Conservation (phyloP, 2,329 filamentous ascomycete species). For the Sporothrix globosa region DNA sequence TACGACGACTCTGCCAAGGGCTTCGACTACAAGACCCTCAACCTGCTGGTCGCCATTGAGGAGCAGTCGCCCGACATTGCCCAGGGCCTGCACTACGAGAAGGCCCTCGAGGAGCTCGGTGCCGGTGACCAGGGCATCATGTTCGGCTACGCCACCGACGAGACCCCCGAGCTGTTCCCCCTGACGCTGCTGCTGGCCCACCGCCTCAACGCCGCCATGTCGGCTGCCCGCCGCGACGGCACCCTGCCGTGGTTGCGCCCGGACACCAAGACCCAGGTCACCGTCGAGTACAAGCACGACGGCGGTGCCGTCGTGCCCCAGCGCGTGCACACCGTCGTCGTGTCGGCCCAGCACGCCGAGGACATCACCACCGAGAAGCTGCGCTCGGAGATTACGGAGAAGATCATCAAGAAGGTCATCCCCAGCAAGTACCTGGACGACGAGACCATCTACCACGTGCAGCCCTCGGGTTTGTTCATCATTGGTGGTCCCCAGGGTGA, state of each 20-base stretch:
- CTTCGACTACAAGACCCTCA: conserved; percentile 99
- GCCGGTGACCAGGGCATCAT: conserved; percentile 99
- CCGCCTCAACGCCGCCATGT: conserved; percentile 97
- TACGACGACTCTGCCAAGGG: conserved; percentile 97
- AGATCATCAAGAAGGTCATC: conserved; percentile 96
- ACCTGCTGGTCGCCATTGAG: conserved; percentile 98
- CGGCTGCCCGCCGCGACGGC: conserved; percentile 82
- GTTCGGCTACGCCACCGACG: conserved; percentile 99
- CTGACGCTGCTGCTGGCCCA: conserved; percentile 92
- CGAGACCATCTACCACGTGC: conserved; percentile 94
- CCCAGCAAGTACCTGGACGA: conserved; percentile 90
- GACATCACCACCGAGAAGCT: conserved; percentile 89
- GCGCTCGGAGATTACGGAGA: conserved; percentile 92
- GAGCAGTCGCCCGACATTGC: conserved; percentile 99
- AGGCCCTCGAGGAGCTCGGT: conserved; percentile 95
- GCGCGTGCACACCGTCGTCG: conserved; percentile 94
- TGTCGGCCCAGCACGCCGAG: conserved; percentile 91
- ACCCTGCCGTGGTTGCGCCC: conserved; percentile 91
- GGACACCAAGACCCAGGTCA: conserved; percentile 99
- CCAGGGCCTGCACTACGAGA: conserved; percentile 97
- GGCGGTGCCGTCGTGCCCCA: conserved; percentile 88
- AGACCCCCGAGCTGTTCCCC: conserved; percentile 96
- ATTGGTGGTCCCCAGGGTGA: conserved; percentile 99
- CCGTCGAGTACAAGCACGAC: conserved; percentile 97
- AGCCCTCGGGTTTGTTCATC: conserved; percentile 98